phyloP scores from a whole-genome alignment of 805 yeast genomes.

The Schizosaccharomyces cryophilus region DNA sequence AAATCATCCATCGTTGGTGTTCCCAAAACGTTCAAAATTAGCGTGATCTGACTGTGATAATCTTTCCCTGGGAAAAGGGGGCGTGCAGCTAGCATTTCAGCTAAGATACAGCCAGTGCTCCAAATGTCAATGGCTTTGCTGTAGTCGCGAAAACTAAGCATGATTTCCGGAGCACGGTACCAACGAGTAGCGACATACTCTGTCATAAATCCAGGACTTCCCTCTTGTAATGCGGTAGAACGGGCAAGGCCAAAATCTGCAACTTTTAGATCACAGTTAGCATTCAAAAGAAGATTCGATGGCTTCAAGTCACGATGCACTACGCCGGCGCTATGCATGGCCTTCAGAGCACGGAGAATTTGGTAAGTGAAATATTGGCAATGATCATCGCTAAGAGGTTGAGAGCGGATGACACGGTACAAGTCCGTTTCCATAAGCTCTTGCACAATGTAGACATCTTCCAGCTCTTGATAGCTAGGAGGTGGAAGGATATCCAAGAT shows the following conservation, averaged over 20 bases:
- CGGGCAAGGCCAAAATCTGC: conserved; percentile 87
- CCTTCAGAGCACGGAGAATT: conserved; percentile 68
- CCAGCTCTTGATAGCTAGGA: conserved; percentile 42
- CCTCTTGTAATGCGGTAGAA: conserved; percentile 30
- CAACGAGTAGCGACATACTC: conserved; percentile 95
- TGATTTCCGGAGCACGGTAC: conserved; percentile 94
- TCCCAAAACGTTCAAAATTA: conserved; percentile 66
- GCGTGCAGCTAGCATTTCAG: conserved; percentile 63
- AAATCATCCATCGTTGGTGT: conserved; percentile 68
- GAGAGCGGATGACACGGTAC: conserved; percentile 60
- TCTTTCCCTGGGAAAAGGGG: conserved; percentile 89
- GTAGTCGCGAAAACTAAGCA: conserved; percentile 81
- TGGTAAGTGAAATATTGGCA: conserved; percentile 84
- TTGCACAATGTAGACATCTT: conserved; percentile 54
- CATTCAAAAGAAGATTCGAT: conserved; percentile 57
- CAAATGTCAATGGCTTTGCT: conserved; percentile 89
- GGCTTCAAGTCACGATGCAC: conserved; percentile 87
- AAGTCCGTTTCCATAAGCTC: conserved; percentile 75
- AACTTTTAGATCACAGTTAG: conserved; percentile 79
- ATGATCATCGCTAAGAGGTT: conserved; percentile 70
- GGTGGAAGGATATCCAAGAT: conserved; percentile 80
- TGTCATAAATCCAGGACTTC: conserved; percentile 64
- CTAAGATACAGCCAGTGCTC: conserved; percentile 90
- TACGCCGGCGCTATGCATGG: conserved; percentile 81
- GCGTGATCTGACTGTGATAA: conserved; percentile 70